Evolutionary conservation across 768 basidiomycete genomes (phyloP).

Genomic region (Leccinum uliginosum): DNA sequence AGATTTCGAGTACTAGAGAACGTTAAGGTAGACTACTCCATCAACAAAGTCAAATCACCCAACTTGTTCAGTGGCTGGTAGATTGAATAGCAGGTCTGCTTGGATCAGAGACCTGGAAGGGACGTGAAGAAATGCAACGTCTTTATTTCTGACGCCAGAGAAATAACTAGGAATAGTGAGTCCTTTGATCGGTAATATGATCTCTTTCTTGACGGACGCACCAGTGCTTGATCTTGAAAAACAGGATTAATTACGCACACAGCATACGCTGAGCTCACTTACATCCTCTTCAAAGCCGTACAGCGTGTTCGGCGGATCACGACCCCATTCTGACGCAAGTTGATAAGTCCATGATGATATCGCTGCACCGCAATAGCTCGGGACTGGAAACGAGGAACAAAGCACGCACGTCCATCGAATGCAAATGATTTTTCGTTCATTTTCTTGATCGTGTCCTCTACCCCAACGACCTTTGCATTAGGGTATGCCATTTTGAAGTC

Average conservation of each 20-base stretch:
- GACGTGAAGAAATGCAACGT: constrained; percentile 78
- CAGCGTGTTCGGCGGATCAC: constrained; percentile 54
- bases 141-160: constrained; percentile 68
- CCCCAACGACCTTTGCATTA: constrained; percentile 65
- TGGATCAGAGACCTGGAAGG: constrained; percentile 68
- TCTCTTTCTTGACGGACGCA: constrained; percentile 17
- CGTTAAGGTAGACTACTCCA: background rate
- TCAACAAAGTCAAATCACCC: background rate
- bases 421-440: constrained; percentile 47
- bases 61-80: constrained; percentile 75
- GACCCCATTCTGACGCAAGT: constrained; percentile 47
- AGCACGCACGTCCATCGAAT: constrained; percentile 60
- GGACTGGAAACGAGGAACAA: background rate
- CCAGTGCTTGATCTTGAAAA: constrained; percentile 48
- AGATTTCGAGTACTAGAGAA: constrained; percentile 35
- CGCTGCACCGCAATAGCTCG: background rate
- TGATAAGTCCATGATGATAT: background rate
- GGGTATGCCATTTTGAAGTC: constrained; percentile 72
- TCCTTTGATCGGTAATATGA: background rate
- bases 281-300: constrained; percentile 81
- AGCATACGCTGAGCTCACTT: constrained; percentile 4
- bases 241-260: background rate
- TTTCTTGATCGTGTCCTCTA: constrained; percentile 49
- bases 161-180: constrained; percentile 48
- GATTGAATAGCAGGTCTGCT: constrained; percentile 82